Evolutionary conservation across 2,329 filamentous ascomycete genomes (phyloP).

Genomic region (Podosphaera aphanis): DNA sequence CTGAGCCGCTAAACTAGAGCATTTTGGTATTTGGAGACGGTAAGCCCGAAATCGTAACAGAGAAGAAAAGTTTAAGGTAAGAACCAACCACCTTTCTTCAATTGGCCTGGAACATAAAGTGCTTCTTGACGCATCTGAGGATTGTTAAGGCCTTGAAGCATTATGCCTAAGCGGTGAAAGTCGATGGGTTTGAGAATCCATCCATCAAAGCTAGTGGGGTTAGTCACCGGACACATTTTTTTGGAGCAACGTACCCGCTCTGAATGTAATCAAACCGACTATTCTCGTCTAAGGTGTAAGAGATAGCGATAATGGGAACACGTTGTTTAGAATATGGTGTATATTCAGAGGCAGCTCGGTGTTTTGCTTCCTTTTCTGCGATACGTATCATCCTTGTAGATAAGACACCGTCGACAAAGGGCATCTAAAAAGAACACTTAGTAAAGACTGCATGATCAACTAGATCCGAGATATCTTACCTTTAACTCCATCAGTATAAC

Average conservation of each 20-base stretch:
- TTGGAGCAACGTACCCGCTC: conserved; percentile 8
- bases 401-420: conserved; percentile 7
- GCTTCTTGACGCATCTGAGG: conserved; percentile 2
- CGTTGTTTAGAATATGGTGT: conserved; percentile 1
- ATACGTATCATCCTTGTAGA: conserved; percentile 10
- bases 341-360: not conserved
- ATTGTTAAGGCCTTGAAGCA: conserved; percentile 7
- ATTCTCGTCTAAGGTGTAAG: conserved; percentile 6
- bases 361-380: conserved; percentile 6
- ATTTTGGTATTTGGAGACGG: too few species aligned
- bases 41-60: too few species aligned
- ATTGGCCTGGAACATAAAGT: conserved; percentile 6
- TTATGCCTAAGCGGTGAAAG: conserved; percentile 7
- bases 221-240: too few species aligned
- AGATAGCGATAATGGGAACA: conserved; percentile 11
- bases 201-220: conserved; percentile 1
- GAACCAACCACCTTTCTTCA: conserved; percentile 11
- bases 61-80: not conserved
- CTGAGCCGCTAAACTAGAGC: too few species aligned
- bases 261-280: conserved; percentile 10
- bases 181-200: conserved; percentile 11
- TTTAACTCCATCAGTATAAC: conserved; percentile 13
- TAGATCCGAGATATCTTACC: conserved; percentile 3
- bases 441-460: not conserved
- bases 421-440: conserved; percentile 6